Base-by-base conservation (phyloP, 805 yeast genomes). In the Cephaloascus albidus region DNA sequence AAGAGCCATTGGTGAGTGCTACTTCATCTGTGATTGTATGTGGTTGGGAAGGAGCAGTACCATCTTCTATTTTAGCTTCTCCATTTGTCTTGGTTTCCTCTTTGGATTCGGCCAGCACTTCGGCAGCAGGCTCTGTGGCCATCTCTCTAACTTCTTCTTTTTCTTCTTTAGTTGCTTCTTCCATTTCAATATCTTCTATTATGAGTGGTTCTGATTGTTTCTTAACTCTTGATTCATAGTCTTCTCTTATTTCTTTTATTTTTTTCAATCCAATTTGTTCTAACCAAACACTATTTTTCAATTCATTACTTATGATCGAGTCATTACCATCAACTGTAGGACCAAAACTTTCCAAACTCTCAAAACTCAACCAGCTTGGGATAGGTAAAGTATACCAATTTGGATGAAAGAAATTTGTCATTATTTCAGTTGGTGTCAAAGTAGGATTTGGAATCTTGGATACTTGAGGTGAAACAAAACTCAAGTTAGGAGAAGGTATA, bases 311-410 rank as follows among this genome's bases (percentile, higher is more conserved):
- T 10, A 80, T 54, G 2, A 78, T 73, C 5, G 78, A 66, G 16
- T 70, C 72, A 30, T 70, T 68, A 46, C 81, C 82, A 52, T 81
- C 87, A 33, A 68, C 60, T 10, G 71, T 54, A 3, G 93, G 93
- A 0, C 86, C 85, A 66, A 81, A 83, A 12, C 76, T 65, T 39
- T 61, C 66, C 12, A 66, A 66, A 33, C 65, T 69, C 41, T 68
- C 20, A 36, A 54, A 70, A 38, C 72, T 70, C 18, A 83, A 57
- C 89, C 90, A 84, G 36, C 69, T 69, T 2, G 85, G 70, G 3
- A 80, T 67, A 10, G 87, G 80, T 38, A 84, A 55, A 4, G 78
- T 71, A 43, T 72, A 70, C 82, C 83, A 77, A 44, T 76, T 74
- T 20, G 81, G 82, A 54, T 77, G 82, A 42, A 75, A 55, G 47